Evolutionary conservation across 2,329 filamentous ascomycete genomes (phyloP).

Genomic region (Acarospora socialis): DNA sequence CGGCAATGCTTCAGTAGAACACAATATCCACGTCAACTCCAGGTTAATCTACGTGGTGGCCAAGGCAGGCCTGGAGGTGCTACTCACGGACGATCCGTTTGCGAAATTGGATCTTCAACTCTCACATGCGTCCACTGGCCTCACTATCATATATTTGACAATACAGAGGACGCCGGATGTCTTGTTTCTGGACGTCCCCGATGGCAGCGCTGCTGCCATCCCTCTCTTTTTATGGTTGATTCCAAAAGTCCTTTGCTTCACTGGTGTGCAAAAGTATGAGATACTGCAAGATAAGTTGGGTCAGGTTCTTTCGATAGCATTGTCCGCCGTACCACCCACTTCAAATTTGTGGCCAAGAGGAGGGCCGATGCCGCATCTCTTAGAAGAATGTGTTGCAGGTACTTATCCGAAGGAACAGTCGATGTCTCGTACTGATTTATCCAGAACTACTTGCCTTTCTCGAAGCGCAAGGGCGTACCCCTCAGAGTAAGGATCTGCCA

Average conservation of each 20-base stretch:
- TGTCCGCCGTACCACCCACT: too few relatives aligned
- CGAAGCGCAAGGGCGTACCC: too few relatives aligned
- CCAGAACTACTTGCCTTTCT: not conserved
- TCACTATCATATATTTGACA: slow-evolving; percentile 62
- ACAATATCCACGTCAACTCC: slow-evolving; percentile 63
- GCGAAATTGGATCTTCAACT: slow-evolving; percentile 40
- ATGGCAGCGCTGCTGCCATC: slow-evolving; percentile 36
- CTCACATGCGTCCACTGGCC: slow-evolving; percentile 52
- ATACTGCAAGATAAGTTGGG: slow-evolving; percentile 27
- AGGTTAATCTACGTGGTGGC: slow-evolving; percentile 75
- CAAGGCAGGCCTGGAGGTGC: slow-evolving; percentile 57
- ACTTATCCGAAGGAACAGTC: slow-evolving; percentile 3
- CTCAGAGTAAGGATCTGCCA: too few relatives aligned
- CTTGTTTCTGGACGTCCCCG: slow-evolving; percentile 34
- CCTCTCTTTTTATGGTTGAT: slow-evolving; percentile 41
- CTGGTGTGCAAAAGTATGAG: slow-evolving; percentile 28
- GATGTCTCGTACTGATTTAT: slow-evolving; percentile 1
- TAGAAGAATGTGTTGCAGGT: too few relatives aligned
- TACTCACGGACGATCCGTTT: slow-evolving; percentile 52
- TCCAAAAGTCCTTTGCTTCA: slow-evolving; percentile 36
- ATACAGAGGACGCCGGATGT: slow-evolving; percentile 61
- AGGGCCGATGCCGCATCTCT: too few relatives aligned
- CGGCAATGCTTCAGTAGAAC: slow-evolving; percentile 37
- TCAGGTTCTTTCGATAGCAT: too few relatives aligned
- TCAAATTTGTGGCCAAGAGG: too few relatives aligned